Conservation (phyloP, 306 rosid genomes). For the Carpinus fangiana region DNA sequence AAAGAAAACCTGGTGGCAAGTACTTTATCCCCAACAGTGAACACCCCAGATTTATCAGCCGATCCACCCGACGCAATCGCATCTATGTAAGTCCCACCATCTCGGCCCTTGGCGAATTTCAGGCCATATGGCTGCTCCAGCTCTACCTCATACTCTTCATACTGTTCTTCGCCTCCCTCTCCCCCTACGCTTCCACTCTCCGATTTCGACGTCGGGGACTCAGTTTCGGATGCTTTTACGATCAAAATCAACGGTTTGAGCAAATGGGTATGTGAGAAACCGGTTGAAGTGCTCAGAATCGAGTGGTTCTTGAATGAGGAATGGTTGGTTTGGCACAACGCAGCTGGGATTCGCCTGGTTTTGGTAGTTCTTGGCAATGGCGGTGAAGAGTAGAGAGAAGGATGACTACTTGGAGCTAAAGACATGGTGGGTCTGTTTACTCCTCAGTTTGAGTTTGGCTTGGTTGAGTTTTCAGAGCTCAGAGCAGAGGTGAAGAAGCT, state of each 20-base stretch:
- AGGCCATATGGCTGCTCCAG: constrained; percentile 81
- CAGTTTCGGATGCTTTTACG: constrained; percentile 60
- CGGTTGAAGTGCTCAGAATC: constrained; percentile 26
- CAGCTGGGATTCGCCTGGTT: constrained; percentile 33
- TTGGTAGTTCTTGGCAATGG: constrained; percentile 49
- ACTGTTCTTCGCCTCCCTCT: constrained; percentile 39
- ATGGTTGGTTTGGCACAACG: constrained; percentile 32
- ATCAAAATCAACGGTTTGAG: constrained; percentile 37
- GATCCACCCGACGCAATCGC: constrained; percentile 90
- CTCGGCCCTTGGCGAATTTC: constrained; percentile 78
- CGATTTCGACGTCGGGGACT: constrained; percentile 44
- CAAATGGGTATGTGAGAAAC: constrained; percentile 35
- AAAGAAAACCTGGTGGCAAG: constrained; percentile 61
- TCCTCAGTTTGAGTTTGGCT: not conserved
- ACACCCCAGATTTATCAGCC: constrained; percentile 73
- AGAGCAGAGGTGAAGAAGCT: not conserved
- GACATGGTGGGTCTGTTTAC: constrained; percentile 46
- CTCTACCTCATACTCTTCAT: constrained; percentile 89
- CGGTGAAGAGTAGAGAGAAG: constrained; percentile 55
- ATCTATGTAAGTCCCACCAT: constrained; percentile 93
- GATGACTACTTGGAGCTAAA: constrained; percentile 51
- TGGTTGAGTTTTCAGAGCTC: not conserved
- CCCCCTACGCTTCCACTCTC: constrained; percentile 34
- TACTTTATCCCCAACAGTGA: constrained; percentile 89
- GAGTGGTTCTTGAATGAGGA: constrained; percentile 40